Base-by-base conservation (phyloP, 345 rosid genomes). In the Aquilaria sinensis region DNA sequence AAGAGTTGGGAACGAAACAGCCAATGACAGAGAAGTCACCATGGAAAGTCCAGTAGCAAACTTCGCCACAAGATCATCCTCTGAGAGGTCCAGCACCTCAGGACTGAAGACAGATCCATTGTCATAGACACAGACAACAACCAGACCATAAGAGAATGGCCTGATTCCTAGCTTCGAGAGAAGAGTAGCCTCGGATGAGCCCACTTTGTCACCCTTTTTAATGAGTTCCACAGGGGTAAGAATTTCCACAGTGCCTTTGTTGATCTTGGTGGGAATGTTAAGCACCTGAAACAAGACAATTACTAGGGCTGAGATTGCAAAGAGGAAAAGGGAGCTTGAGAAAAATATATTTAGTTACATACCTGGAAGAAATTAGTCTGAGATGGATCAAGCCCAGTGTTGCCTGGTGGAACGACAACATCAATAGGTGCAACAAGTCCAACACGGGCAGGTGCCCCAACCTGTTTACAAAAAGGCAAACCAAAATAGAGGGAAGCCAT, bases 31-130 rank as follows among this genome's bases (percentile, higher is more conserved):
- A 33, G 86, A 72, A n/a, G 82, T 43, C 47, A 80, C 72, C 73
- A 69, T 75, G 10, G 84, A 59, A 12, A 82, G 33, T 51, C 82
- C 78, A 13, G 0, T 31, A 47, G 74, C 74, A 66, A 77, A 82
- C 71, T 75, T 77, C 52, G 4, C 30, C 15, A 74, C 9, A 12
- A 80, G 80, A 31, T 80, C 81, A 48, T 77, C 84, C 43, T 82
- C 82, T 0, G 82, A 75, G 15, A 80, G 64, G 45, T 76, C 65
- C 47, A 80, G 82, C 65, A 82, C 87, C 54, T 75, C 81, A 0
- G 84, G 87, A 65, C 75, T 82, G 76, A 82, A 82, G 34, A 83
- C 72, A 1, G 81, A 59, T 47, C 85, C 87, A n/a, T 67, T 70
- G 16, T 83, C 83, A 41, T 80, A 80, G 49, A 75, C 84, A 41